Conservation (phyloP, 768 basidiomycete genomes). For the Bullera alba region DNA sequence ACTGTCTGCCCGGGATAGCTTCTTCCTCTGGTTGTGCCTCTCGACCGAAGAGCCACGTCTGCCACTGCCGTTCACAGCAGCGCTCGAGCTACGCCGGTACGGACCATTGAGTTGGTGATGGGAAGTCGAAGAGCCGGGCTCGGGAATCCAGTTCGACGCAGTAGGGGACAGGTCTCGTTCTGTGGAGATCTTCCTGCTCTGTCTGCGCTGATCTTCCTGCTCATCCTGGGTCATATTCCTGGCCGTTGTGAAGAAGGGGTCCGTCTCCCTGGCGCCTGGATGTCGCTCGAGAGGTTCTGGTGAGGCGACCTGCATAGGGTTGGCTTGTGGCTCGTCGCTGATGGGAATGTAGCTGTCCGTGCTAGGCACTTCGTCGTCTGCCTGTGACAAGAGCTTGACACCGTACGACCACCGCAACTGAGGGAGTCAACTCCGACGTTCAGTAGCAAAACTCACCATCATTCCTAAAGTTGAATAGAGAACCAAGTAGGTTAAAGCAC, state of each 20-base stretch:
- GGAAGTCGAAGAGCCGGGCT: not conserved
- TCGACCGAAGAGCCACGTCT: not conserved
- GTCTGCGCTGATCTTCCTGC: constrained; percentile 19
- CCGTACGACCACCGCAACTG: constrained; percentile 91
- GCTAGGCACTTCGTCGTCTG: constrained; percentile 52
- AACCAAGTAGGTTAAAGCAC: constrained; percentile 53
- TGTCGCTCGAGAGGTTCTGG: constrained; percentile 29
- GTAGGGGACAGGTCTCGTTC: constrained; percentile 12
- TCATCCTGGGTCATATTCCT: constrained; percentile 24
- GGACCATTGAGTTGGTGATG: not conserved
- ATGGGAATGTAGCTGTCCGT: constrained; percentile 7
- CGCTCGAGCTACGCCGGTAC: not conserved
- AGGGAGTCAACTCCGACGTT: not conserved
- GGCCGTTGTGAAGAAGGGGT: constrained; percentile 37
- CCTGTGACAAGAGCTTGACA: constrained; percentile 68
- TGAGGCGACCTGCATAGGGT: constrained; percentile 11
- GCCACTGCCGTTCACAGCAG: not conserved
- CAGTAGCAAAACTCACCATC: constrained; percentile 59
- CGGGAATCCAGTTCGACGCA: constrained; percentile 7
- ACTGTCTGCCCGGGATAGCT: constrained; percentile 37
- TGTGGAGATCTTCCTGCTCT: constrained; percentile 1
- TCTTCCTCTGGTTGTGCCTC: constrained; percentile 9
- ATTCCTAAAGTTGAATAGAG: constrained; percentile 92
- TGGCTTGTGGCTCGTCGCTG: not conserved
- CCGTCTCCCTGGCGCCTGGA: constrained; percentile 37